Evolutionary conservation across 129 eudicot genomes (phyloP).

Genomic region (Flaveria brownii): DNA sequence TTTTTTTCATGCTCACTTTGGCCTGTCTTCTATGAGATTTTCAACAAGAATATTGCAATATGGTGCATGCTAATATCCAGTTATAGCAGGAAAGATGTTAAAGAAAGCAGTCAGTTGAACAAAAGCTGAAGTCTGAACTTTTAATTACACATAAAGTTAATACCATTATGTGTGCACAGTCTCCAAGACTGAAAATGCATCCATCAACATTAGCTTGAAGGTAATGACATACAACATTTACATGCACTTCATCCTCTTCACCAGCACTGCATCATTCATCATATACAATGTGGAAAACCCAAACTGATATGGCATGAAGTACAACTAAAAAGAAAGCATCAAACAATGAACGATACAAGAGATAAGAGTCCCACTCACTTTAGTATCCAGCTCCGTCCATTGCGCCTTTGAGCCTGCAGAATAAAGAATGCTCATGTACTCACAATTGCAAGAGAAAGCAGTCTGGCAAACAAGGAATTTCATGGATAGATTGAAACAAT

Average conservation of each 20-base stretch:
- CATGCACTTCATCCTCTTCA: constrained; percentile 75
- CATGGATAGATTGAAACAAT: background rate
- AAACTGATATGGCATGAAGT: constrained; percentile 18
- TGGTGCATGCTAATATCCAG: background rate
- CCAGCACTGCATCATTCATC: constrained; percentile 51
- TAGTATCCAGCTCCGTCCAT: constrained; percentile 57
- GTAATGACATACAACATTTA: constrained; percentile 74
- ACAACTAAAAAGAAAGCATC: constrained; percentile 14
- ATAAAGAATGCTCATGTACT: constrained; percentile 36
- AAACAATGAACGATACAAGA: constrained; percentile 34
- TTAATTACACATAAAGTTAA: constrained; percentile 4
- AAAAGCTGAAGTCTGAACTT: constrained; percentile 9
- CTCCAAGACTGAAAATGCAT: constrained; percentile 61
- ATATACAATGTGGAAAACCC: constrained; percentile 14
- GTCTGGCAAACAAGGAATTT: background rate
- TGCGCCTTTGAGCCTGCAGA: constrained; percentile 55
- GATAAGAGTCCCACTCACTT: constrained; percentile 65
- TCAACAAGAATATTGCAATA: background rate
- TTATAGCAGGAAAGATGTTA: constrained; percentile 18
- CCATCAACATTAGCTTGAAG: constrained; percentile 68
- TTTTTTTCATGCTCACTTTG: background rate
- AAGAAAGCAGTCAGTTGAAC: constrained; percentile 5
- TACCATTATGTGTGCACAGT: constrained; percentile 75
- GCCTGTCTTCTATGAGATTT: constrained; percentile 11
- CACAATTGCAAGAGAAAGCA: constrained; percentile 26